A percentile compares a stretch with the other conserved stretches of the same genome.
phyloP scores from a whole-genome alignment of 129 eudicot genomes.

The Dittrichia graveolens region DNA sequence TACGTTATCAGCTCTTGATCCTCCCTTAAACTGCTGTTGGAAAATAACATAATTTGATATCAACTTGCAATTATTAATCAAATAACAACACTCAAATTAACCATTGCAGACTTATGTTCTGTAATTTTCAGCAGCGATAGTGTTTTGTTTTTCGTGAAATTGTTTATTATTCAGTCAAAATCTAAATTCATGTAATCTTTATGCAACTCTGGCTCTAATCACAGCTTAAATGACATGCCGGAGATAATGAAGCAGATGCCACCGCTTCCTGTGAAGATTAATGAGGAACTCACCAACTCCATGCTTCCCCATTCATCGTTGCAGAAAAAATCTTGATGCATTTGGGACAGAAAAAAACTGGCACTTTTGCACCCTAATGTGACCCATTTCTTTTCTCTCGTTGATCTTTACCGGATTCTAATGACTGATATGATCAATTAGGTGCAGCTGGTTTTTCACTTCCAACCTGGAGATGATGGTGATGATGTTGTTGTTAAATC shows the following conservation, averaged over 20 bases:
- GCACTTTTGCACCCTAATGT: slow-evolving; percentile 6
- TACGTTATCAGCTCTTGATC: slow-evolving; percentile 36
- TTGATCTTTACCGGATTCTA: too few relatives aligned
- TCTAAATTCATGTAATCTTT: not conserved
- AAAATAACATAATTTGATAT: not conserved
- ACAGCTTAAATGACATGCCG: slow-evolving; percentile 78
- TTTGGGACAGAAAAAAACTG: not conserved
- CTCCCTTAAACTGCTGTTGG: not conserved
- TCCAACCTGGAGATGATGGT: slow-evolving; percentile 28
- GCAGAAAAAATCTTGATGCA: slow-evolving; percentile 51
- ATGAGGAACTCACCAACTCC: slow-evolving; percentile 77
- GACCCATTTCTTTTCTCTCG: not conserved
- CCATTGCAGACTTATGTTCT: not conserved
- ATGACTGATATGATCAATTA: too few relatives aligned
- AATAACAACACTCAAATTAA: not conserved
- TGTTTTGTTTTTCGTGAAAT: not conserved
- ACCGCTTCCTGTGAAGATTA: slow-evolving; percentile 90
- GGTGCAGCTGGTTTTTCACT: slow-evolving; percentile 3
- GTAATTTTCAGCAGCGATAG: too few relatives aligned
- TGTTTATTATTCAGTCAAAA: not conserved
- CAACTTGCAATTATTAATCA: slow-evolving; percentile 8
- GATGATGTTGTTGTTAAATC: slow-evolving; percentile 9
- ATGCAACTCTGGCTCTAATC: slow-evolving; percentile 25
- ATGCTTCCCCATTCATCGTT: slow-evolving; percentile 67
- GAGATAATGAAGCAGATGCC: slow-evolving; percentile 97